Evolutionary conservation across 352 stramenopile species (phyloP).

Genomic region (Phytophthora quininea): DNA sequence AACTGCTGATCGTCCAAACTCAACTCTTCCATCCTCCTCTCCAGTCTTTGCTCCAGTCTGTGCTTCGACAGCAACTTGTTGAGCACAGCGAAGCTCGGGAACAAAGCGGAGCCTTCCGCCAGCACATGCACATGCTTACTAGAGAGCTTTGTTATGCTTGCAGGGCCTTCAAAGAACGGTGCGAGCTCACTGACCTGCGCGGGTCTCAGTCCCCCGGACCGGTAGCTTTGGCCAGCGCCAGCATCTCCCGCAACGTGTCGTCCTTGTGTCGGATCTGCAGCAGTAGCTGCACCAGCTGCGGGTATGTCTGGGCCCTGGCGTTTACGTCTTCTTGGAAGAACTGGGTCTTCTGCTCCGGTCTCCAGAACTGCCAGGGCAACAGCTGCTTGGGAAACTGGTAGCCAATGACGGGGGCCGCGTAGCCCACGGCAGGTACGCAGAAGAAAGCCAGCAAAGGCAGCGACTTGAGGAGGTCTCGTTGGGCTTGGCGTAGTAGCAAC

Average conservation of each 20-base stretch:
- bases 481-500: conserved; percentile 81
- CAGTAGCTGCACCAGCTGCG: conserved; percentile 59
- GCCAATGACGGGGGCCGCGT: conserved; percentile 74
- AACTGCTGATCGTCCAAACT: conserved; percentile 78
- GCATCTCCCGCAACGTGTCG: conserved; percentile 53
- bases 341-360: conserved; percentile 80
- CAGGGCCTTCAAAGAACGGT: conserved; percentile 74
- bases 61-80: conserved; percentile 49
- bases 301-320: conserved; percentile 60
- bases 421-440: conserved; percentile 69
- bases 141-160: conserved; percentile 48
- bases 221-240: conserved; percentile 29
- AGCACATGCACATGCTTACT: conserved; percentile 60
- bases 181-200: conserved; percentile 62
- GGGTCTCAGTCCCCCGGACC: conserved; percentile 40
- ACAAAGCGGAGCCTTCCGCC: conserved; percentile 53
- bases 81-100: conserved; percentile 64
- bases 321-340: conserved; percentile 76
- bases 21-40: conserved; percentile 65
- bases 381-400: conserved; percentile 89
- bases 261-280: conserved; percentile 72
- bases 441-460: conserved; percentile 81
- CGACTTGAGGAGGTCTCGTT: conserved; percentile 86
- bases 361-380: conserved; percentile 88
- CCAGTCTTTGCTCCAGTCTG: conserved; percentile 51